phyloP scores from a whole-genome alignment of 352 stramenopile genomes.

The Globisporangium polare region DNA sequence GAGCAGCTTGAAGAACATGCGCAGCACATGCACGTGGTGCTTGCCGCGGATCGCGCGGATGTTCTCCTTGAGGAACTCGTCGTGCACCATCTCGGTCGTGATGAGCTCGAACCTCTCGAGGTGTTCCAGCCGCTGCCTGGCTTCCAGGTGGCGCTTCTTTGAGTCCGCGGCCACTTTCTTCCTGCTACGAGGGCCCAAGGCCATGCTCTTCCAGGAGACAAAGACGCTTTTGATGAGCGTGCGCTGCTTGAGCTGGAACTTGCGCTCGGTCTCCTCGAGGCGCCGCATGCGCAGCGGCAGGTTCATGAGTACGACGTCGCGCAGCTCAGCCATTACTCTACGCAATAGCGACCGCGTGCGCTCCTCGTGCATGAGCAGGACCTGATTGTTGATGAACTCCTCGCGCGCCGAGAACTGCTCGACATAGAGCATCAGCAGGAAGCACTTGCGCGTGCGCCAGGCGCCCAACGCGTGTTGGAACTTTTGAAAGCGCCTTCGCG shows the following conservation, averaged over 20 bases:
- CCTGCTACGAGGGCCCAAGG: conserved; percentile 52
- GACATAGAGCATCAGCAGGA: conserved; percentile 37
- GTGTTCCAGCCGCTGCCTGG: conserved; percentile 46
- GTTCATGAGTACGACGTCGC: conserved; percentile 68
- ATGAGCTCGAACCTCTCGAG: conserved; percentile 67
- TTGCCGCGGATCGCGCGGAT: conserved; percentile 46
- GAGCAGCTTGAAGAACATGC: conserved; percentile 55
- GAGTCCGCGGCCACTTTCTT: conserved; percentile 44
- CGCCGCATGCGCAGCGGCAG: conserved; percentile 46
- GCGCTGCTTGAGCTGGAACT: conserved; percentile 43
- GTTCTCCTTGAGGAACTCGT: conserved; percentile 77
- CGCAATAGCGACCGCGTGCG: conserved; percentile 34
- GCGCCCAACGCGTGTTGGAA: conserved; percentile 39
- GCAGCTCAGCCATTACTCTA: conserved; percentile 53
- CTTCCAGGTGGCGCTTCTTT: conserved; percentile 40
- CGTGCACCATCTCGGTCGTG: conserved; percentile 72
- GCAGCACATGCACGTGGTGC: conserved; percentile 28
- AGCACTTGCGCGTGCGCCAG: conserved; percentile 48
- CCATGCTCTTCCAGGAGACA: conserved; percentile 45
- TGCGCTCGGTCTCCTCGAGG: conserved; percentile 48
- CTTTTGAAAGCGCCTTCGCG: conserved; percentile 39
- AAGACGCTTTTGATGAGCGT: conserved; percentile 36
- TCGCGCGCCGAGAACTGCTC: conserved; percentile 65
- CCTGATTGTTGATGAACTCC: conserved; percentile 56
- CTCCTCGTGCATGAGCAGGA: conserved; percentile 38